These are phyloP conservation scores for Digitaria exilis DNA, from an alignment of 202 grass and related monocot genomes.

Conservation along the genomic window DNA sequence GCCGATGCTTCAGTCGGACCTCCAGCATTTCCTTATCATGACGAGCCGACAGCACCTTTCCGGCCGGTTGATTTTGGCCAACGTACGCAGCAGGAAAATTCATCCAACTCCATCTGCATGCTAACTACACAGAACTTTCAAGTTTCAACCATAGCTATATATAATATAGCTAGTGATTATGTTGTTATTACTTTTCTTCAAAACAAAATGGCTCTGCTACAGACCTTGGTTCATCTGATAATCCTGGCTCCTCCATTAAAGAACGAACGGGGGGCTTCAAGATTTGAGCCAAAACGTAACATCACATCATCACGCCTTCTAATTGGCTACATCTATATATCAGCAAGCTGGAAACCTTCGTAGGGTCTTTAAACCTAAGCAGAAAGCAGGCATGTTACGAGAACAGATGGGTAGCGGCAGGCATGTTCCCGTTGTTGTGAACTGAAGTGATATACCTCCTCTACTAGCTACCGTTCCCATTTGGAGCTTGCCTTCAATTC, in stretches of 20 bases:
- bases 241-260: background rate
- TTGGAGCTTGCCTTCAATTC: constrained; percentile 6
- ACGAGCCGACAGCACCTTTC: background rate
- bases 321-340: no score
- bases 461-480: background rate
- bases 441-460: constrained; percentile 16
- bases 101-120: background rate
- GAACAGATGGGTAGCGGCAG: no score
- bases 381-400: no score
- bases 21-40: background rate
- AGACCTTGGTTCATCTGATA: background rate
- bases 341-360: background rate
- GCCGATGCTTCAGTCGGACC: background rate
- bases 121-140: no score
- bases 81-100: background rate
- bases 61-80: background rate
- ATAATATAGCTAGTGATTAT: background rate
- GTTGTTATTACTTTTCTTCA: background rate
- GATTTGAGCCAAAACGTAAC: no score
- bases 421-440: background rate
- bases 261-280: background rate
- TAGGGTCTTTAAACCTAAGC: no score
- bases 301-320: background rate
- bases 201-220: background rate
- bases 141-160: no score